Conservation (phyloP, 345 rosid genomes). For the Eucalyptus victrix region DNA sequence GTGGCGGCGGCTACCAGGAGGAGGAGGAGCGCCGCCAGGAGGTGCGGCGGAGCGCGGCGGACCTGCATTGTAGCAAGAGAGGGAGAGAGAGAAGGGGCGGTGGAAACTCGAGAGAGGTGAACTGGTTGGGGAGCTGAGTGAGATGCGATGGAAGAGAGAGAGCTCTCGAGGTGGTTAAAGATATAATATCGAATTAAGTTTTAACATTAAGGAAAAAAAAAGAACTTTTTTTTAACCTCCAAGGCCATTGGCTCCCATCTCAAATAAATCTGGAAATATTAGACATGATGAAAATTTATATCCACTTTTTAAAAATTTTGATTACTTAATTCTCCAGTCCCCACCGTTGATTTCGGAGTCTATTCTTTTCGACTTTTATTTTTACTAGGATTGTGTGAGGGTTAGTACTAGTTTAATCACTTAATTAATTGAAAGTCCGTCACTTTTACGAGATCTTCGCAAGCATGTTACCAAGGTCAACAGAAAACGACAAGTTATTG, state of each 20-base stretch:
- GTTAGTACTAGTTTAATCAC: background rate
- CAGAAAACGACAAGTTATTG: background rate
- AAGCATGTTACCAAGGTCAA: background rate
- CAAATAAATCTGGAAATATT: background rate
- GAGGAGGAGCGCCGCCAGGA: conserved; percentile 8
- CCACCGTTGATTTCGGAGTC: background rate
- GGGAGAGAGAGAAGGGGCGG: background rate
- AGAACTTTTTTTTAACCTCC: fast-evolving
- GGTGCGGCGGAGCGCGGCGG: background rate
- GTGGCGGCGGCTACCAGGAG: background rate
- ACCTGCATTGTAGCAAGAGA: background rate
- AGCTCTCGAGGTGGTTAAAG: background rate
- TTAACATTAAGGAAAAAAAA: background rate
- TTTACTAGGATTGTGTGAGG: background rate
- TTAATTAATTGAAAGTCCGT: background rate
- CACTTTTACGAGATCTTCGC: background rate
- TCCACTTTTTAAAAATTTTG: fast-evolving
- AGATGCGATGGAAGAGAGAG: background rate
- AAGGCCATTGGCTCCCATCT: background rate
- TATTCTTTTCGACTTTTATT: background rate
- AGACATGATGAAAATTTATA: background rate
- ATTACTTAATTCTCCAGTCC: fast-evolving
- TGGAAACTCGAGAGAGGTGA: background rate
- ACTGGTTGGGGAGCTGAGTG: background rate
- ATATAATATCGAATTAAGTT: background rate